Evolutionary conservation across 140 eudicot species (phyloP).

Genomic region (Anethum foeniculum): DNA sequence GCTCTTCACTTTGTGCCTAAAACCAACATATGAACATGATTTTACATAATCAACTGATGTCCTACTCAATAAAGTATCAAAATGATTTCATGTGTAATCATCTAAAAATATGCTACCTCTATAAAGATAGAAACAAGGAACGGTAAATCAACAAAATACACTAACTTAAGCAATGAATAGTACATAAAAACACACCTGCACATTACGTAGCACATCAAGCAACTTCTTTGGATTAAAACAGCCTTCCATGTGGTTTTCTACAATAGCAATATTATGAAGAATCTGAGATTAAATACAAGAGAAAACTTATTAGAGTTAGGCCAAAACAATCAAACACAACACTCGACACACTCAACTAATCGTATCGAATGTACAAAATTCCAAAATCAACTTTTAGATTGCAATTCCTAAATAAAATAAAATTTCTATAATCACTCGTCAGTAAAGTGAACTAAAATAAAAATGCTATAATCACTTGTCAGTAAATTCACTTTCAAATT

Average conservation of each 20-base stretch:
- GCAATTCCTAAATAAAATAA: neutral
- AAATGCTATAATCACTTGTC: neutral
- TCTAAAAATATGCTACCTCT: neutral
- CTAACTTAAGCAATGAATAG: neutral
- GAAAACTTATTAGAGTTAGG: neutral
- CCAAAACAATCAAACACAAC: slow-evolving; percentile 1
- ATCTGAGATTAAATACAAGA: slow-evolving; percentile 32
- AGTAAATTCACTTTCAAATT: neutral
- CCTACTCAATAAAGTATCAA: neutral
- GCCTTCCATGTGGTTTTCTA: slow-evolving; percentile 64
- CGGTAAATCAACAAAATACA: neutral
- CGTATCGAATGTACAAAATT: neutral
- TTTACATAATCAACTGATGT: neutral
- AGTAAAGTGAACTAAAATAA: no score
- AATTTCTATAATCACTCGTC: neutral
- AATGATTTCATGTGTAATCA: neutral
- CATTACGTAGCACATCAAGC: slow-evolving; percentile 51
- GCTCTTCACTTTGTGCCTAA: slow-evolving; percentile 63
- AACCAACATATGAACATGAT: slow-evolving; percentile 10
- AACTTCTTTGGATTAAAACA: slow-evolving; percentile 66
- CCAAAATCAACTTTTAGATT: neutral
- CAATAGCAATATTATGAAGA: slow-evolving; percentile 76
- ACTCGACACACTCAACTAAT: neutral
- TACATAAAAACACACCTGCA: slow-evolving; percentile 48
- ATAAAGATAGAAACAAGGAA: neutral